These are phyloP conservation scores for Lolium perenne DNA, from an alignment of 176 grass and related monocot species.

Conservation along the genomic window DNA sequence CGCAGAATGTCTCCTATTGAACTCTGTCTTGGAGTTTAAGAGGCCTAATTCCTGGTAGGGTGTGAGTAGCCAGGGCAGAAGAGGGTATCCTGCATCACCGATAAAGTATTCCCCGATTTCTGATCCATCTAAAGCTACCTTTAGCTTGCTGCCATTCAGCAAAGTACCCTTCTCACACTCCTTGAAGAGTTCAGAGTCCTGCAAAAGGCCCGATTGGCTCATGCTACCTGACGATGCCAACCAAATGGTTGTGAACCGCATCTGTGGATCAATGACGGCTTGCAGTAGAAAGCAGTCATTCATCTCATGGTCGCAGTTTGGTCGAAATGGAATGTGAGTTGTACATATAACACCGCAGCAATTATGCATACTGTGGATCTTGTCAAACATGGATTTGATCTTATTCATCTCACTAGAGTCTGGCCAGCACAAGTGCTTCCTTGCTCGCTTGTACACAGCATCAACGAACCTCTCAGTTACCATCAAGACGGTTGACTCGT, in stretches of 20 bases:
- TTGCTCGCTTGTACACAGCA: conserved; percentile 50
- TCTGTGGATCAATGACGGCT: not conserved
- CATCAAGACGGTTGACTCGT: conserved; percentile 60
- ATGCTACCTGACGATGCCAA: not conserved
- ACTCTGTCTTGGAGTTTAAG: not conserved
- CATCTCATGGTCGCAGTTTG: not conserved
- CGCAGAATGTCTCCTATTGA: not conserved
- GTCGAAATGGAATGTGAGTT: conserved; percentile 48
- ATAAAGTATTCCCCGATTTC: not conserved
- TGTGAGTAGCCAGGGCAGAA: not conserved
- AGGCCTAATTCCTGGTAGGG: not conserved
- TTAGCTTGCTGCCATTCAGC: not conserved
- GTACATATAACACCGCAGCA: conserved; percentile 71
- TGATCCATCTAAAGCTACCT: not conserved
- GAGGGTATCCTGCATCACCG: not conserved
- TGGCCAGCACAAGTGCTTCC: conserved; percentile 60
- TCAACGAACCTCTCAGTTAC: conserved; percentile 71
- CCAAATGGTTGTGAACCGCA: not conserved
- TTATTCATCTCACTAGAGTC: conserved; percentile 40
- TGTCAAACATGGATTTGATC: conserved; percentile 61
- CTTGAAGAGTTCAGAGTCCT: not conserved
- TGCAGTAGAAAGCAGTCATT: not conserved
- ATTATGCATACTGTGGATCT: conserved; percentile 58
- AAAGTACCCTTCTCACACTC: not conserved
- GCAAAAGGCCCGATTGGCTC: not conserved